These are phyloP conservation scores for Fusarium veterinarium DNA, from an alignment of 2,329 filamentous ascomycete species.

Conservation along the genomic window DNA sequence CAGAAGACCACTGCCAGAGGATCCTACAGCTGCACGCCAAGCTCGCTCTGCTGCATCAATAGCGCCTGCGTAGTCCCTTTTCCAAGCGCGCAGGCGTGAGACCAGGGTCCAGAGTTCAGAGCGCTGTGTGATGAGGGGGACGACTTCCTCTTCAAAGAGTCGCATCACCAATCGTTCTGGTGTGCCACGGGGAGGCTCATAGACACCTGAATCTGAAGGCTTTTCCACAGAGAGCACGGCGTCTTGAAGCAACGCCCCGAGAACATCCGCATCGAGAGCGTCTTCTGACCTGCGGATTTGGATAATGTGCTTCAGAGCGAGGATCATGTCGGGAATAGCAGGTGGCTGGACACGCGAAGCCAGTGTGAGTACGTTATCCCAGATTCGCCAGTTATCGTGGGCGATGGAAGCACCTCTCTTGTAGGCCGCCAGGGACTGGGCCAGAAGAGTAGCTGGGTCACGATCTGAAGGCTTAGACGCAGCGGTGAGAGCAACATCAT, in stretches of 20 bases:
- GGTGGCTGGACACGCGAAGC: constrained; percentile 81
- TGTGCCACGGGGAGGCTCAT: constrained; percentile 64
- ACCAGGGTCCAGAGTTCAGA: constrained; percentile 82
- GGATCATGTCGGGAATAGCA: constrained; percentile 78
- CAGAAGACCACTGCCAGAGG: constrained; percentile 60
- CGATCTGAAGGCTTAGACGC: constrained; percentile 41
- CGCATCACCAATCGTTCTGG: constrained; percentile 72
- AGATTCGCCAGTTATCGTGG: constrained; percentile 89
- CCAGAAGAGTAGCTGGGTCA: constrained; percentile 71
- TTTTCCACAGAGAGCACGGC: constrained; percentile 64
- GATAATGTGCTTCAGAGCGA: constrained; percentile 79
- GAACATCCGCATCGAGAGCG: constrained; percentile 78
- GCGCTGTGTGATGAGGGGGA: constrained; percentile 85
- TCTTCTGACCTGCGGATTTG: constrained; percentile 82
- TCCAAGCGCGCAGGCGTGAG: constrained; percentile 78
- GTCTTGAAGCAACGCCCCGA: constrained; percentile 79
- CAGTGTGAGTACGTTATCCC: constrained; percentile 95
- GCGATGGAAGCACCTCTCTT: constrained; percentile 88
- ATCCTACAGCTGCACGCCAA: constrained; percentile 78
- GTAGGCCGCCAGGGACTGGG: constrained; percentile 84
- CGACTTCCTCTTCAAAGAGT: constrained; percentile 78
- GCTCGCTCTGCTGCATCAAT: constrained; percentile 89
- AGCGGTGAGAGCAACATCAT: constrained; percentile 41
- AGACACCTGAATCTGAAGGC: constrained; percentile 45
- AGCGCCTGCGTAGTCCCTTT: constrained; percentile 75